Base-by-base conservation (phyloP, 2,329 filamentous ascomycete species). In the Fusarium neocosmosporiellum region DNA sequence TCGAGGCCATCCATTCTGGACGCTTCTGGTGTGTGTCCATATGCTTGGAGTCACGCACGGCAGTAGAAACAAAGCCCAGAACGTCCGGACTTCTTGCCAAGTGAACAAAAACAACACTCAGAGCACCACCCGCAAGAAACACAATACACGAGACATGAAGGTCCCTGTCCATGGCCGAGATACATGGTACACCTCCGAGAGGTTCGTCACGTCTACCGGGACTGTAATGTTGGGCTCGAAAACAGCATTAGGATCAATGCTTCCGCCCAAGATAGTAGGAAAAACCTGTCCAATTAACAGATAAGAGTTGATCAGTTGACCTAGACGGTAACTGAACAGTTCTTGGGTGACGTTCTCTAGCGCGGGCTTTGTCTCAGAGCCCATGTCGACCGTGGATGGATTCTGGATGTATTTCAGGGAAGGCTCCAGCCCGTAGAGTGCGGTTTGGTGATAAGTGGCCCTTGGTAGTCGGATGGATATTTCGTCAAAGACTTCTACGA, bases 21-120 rank as follows among this genome's bases (percentile, higher is more conserved):
- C 18, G 29, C n/a, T 7, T 54, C 50, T 20, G 18, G 29, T 22
- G 18, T 34, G 50, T 34, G 10, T 34, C 50, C 8, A 54, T 20
- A 11, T 54, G 29, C 18, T 33, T 54, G 11, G 50, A 54, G 34
- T 73, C 72, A 22, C 66, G 50, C 7, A 54, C 50, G 2, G 34
- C 27, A 20, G 50, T 54, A 5, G 50, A 54, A 20, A 22, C 50
- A 34, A 31, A 54, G 5, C 50, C 50, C 3, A 54, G 11, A 18
- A 54, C 29, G 6, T 54, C 50, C 7, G 50, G 50, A 29, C 50
- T 20, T 9, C 1, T 20, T 20, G 50, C 29, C 13, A 54, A 20
- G 31, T 54, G 50, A 20, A 33, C 18, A 20, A 54, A 33, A 11
- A 54, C 50, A 11, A 22, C 29, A 16, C 50, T 54, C 3, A 54